A percentile compares a stretch with the other conserved stretches of the same genome.
Evolutionary conservation across 108 stramenopile genomes (phyloP).

Genomic region (Cyclotella baltica): DNA sequence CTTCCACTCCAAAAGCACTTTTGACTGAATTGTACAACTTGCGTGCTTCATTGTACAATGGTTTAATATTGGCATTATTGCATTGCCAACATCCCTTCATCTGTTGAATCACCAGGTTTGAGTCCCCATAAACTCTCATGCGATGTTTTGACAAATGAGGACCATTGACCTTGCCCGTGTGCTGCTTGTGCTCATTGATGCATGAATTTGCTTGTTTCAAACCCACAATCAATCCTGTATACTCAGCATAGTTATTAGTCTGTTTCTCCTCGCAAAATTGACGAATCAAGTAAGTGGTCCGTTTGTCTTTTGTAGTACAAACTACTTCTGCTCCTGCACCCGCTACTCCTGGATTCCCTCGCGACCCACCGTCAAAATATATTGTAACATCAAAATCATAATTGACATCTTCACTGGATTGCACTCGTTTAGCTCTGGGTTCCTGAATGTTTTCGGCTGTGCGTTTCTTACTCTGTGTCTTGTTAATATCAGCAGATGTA

Average conservation of each 20-base stretch:
- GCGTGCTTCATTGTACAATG: constrained; percentile 43
- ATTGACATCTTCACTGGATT: background rate
- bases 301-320: constrained; percentile 5
- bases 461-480: no score
- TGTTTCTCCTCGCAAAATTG: constrained; percentile 51
- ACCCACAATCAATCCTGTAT: constrained; percentile 68
- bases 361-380: constrained; percentile 84
- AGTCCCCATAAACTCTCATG: constrained; percentile 67
- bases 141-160: constrained; percentile 5
- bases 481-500: no score
- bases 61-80: constrained; percentile 54
- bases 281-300: constrained; percentile 39
- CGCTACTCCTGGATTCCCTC: constrained; percentile 87
- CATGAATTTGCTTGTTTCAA: constrained; percentile 58
- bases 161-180: no score
- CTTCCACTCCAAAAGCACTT: no score
- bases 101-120: constrained; percentile 82
- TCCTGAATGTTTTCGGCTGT: no score
- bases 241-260: constrained; percentile 90
- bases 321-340: constrained; percentile 73
- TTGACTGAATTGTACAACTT: constrained; percentile 2
- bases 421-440: no score
- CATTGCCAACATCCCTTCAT: constrained; percentile 65
- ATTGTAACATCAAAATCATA: constrained; percentile 39
- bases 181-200: no score